Percentiles rank a stretch among this genome's conserved stretches.
These are phyloP conservation scores for Novymonas esmeraldas DNA, from an alignment of 208 protist genomes.

Conservation along the genomic window DNA sequence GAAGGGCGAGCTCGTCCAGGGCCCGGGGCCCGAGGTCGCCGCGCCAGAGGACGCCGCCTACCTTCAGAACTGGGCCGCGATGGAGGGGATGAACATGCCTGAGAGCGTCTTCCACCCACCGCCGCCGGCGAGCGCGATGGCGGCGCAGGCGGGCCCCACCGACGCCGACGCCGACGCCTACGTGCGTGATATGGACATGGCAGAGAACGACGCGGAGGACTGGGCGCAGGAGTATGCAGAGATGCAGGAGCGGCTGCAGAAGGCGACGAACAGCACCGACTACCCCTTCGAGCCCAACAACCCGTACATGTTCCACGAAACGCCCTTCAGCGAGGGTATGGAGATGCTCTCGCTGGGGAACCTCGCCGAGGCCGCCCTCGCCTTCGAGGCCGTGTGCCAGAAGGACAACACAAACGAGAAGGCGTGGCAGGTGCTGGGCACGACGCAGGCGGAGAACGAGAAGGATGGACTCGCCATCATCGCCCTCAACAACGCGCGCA, in stretches of 20 bases:
- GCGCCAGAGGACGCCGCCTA: conserved; percentile 63
- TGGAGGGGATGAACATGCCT: conserved; percentile 64
- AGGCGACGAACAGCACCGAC: conserved; percentile 66
- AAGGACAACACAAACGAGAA: conserved; percentile 65
- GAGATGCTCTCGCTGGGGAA: conserved; percentile 76
- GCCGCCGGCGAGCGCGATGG: conserved; percentile 13
- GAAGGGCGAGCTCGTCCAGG: conserved; percentile 68
- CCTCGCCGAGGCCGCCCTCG: conserved; percentile 86
- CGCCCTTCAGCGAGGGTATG: conserved; percentile 74
- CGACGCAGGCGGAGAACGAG: conserved; percentile 90
- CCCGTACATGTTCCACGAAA: conserved; percentile 80
- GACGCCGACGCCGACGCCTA: conserved; percentile 17
- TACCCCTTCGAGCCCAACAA: conserved; percentile 92
- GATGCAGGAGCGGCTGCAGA: conserved; percentile 57
- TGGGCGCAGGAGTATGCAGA: conserved; percentile 81
- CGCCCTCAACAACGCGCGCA: conserved; percentile 81
- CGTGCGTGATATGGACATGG: conserved; percentile 35
- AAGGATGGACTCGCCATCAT: conserved; percentile 89
- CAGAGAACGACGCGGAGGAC: conserved; percentile 54
- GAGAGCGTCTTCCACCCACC: conserved; percentile 39
- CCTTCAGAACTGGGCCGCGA: conserved; percentile 44
- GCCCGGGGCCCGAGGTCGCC: conserved; percentile 64
- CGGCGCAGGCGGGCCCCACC: neutral
- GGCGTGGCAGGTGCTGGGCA: conserved; percentile 83
- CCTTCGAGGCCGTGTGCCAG: conserved; percentile 90